These are phyloP conservation scores for Xylariaceae sp. DNA, from an alignment of 2,329 filamentous ascomycete species.

Conservation along the genomic window DNA sequence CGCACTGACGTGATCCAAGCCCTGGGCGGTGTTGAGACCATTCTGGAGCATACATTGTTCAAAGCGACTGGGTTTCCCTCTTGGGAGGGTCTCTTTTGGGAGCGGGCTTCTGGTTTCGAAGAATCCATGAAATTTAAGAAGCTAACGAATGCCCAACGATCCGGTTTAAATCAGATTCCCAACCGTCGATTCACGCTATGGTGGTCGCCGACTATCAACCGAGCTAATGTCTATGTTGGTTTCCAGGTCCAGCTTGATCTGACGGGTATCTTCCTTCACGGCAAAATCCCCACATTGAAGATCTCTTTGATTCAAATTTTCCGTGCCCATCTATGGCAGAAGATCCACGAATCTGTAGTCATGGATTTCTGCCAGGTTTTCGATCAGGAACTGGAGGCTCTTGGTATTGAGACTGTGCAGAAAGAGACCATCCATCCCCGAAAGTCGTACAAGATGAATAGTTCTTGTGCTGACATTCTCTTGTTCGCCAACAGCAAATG, in stretches of 20 bases:
- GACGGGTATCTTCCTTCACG: slow-evolving; percentile 97
- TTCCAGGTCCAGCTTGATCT: slow-evolving; percentile 98
- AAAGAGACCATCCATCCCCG: slow-evolving; percentile 98
- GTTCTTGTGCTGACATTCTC: slow-evolving; percentile 93
- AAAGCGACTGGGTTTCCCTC: slow-evolving; percentile 95
- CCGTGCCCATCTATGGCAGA: slow-evolving; percentile 99
- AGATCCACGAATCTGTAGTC: slow-evolving; percentile 98
- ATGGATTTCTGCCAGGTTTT: slow-evolving; percentile 99
- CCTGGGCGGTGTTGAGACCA: slow-evolving; percentile 93
- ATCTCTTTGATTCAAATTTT: slow-evolving; percentile 99
- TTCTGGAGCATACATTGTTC: slow-evolving; percentile 93
- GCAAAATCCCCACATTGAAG: slow-evolving; percentile 96
- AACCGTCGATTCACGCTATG: slow-evolving; percentile 97
- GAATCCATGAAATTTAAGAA: slow-evolving; percentile 96
- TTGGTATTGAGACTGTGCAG: slow-evolving; percentile 95
- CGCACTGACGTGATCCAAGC: slow-evolving; percentile 96
- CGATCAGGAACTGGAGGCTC: slow-evolving; percentile 90
- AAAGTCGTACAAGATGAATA: slow-evolving; percentile 99
- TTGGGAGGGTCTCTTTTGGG: slow-evolving; percentile 92
- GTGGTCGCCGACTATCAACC: slow-evolving; percentile 93
- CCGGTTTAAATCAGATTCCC: slow-evolving; percentile 95
- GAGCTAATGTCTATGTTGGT: slow-evolving; percentile 97
- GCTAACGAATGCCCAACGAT: slow-evolving; percentile 92
- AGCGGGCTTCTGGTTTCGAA: slow-evolving; percentile 59
- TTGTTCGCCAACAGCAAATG: slow-evolving; percentile 98